A percentile compares a stretch with the other conserved stretches of the same genome.
Evolutionary conservation across 495 filamentous ascomycete species (phyloP).

Genomic region (Pseudoneurospora amorphoporcata): DNA sequence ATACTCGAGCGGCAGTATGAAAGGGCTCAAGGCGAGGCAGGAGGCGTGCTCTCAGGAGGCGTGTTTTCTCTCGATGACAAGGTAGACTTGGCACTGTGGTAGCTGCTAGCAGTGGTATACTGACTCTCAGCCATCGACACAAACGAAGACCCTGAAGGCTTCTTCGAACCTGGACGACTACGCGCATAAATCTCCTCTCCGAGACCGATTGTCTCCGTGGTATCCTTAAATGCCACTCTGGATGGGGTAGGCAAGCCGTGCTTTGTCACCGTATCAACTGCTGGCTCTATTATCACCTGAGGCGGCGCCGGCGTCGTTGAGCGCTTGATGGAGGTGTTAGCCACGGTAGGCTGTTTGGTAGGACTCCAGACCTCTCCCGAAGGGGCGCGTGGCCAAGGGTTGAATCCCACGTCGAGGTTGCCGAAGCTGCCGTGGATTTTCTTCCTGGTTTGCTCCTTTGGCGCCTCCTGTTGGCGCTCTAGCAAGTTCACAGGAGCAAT

Average conservation of each 20-base stretch:
- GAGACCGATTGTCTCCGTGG: background rate
- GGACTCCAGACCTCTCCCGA: background rate
- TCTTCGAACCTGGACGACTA: background rate
- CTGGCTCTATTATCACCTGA: background rate
- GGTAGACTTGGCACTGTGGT: background rate
- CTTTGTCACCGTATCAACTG: background rate
- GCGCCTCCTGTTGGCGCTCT: background rate
- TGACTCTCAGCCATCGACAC: background rate
- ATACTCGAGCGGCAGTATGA: background rate
- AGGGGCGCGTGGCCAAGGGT: conserved; percentile 5
- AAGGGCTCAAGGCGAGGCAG: background rate
- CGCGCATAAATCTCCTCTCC: background rate
- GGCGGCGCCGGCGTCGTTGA: background rate
- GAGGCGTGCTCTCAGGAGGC: background rate
- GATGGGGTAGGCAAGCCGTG: background rate
- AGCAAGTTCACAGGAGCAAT: background rate
- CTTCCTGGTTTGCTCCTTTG: background rate
- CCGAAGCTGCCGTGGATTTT: conserved; percentile 4
- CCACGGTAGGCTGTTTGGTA: background rate
- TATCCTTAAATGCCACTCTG: background rate
- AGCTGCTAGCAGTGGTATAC: background rate
- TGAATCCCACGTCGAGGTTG: conserved; percentile 1
- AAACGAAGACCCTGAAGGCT: background rate
- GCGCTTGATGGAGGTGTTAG: background rate
- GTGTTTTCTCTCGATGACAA: background rate